Base-by-base conservation (phyloP, 306 rosid genomes). In the Vigna unguiculata region DNA sequence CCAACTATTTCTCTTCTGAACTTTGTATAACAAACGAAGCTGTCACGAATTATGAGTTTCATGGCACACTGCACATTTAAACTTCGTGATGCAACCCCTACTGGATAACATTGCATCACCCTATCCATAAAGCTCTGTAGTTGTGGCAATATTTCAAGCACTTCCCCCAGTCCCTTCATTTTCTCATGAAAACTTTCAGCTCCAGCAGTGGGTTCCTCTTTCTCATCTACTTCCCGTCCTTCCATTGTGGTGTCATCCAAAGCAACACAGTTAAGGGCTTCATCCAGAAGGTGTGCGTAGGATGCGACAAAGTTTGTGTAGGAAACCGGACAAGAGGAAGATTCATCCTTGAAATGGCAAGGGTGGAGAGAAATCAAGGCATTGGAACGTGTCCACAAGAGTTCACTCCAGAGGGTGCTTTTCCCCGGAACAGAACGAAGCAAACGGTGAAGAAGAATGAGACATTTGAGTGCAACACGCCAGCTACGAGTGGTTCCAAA, bases 401-500 rank as follows among this genome's bases (percentile, higher is more conserved):
- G 88, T 24, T 90, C 86, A 0, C 83, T 38, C 54, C 85, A 86
- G 9, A 91, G 71, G 2, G 68, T 72, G 66, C 70, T 70, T 68
- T 82, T 74, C 3, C 66, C 81, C 0, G 92, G 90, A 14, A 85
- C 88, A 0, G 88, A 87, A 4, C 83, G 87, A 38, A 93, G 93
- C 75, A 93, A 80, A n/a, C 90, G 85, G 72, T 90, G 98, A 20
- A 93, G 91, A 64, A 93, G 98, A 45, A 91, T 74, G 2, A 93
- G 82, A 45, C 97, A 93, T 66, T 93, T 91, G 76, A 93, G 88
- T 0, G 96, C 96, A n/a, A 93, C 94, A 1, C 90, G 80, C 94
- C 97, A 93, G 75, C 86, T 80, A 0, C 76, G 78, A 2, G 97
- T 90, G 25, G 81, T 84, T 41, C 84, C 81, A 1, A 91, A 90